These are phyloP conservation scores for Paxillus involutus DNA, from an alignment of 768 basidiomycete species.

Conservation along the genomic window DNA sequence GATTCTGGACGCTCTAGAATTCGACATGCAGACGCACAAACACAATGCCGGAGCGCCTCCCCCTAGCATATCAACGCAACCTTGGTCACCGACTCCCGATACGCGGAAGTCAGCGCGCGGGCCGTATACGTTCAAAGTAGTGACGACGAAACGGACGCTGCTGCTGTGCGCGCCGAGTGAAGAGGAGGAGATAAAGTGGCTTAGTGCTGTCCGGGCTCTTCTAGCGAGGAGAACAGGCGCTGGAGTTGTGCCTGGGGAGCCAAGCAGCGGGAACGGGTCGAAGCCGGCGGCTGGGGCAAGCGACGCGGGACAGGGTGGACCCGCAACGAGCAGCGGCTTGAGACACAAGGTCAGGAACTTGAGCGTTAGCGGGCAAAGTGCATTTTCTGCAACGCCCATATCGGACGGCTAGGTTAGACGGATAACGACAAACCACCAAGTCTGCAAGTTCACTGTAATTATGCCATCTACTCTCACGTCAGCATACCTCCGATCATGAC, in stretches of 20 bases:
- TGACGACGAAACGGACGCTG: constrained; percentile 89
- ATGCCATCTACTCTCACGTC: constrained; percentile 24
- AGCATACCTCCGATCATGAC: not conserved
- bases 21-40: constrained; percentile 59
- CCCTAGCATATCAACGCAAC: constrained; percentile 29
- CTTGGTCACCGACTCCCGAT: constrained; percentile 34
- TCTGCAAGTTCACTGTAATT: constrained; percentile 11
- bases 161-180: constrained; percentile 92
- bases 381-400: constrained; percentile 13
- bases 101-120: constrained; percentile 46
- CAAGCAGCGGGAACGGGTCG: constrained; percentile 20
- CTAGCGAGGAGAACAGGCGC: constrained; percentile 69
- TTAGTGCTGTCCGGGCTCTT: constrained; percentile 90
- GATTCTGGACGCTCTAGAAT: constrained; percentile 92
- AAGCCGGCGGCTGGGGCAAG: constrained; percentile 10
- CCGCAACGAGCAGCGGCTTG: constrained; percentile 35
- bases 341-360: constrained; percentile 49
- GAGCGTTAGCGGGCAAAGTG: constrained; percentile 40
- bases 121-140: constrained; percentile 86
- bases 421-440: constrained; percentile 22
- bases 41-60: constrained; percentile 39
- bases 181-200: constrained; percentile 98
- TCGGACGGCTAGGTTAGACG: constrained; percentile 18
- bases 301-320: constrained; percentile 22
- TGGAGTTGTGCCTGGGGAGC: constrained; percentile 49